Base-by-base conservation (phyloP, 495 filamentous ascomycete genomes). In the Physcia stellaris region DNA sequence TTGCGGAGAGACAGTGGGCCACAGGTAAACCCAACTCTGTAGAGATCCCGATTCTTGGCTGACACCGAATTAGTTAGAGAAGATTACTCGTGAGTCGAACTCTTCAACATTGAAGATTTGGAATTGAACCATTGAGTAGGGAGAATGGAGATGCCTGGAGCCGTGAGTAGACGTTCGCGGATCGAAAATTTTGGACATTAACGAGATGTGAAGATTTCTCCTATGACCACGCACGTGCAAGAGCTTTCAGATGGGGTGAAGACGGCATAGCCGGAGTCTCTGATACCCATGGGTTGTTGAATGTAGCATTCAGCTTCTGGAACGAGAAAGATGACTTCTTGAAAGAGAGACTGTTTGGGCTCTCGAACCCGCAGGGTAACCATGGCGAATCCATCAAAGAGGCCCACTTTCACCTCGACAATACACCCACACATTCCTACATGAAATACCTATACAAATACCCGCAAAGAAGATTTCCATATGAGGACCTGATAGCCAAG, bases 371-470 rank as follows among this genome's bases (percentile, higher is more conserved):
- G 1, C 82, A 96, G 60, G 88, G 88, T 37, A 94, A 94, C 43
- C 88, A 96, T 61, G 88, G 88, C 30, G 88, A 96, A 59, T 88
- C 83, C 51, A 71, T 96, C 64, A 96, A 95, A 53, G 88, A 96
- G 57, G 80, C 79, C 13, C 87, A 95, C 60, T 96, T 94, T 53
- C 90, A 96, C 57, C 59, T 94, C 36, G 88, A 96, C 56, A 96
- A 96, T 54, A 92, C 83, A 19, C 88, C 88, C 2, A 64, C 64
- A 80, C 88, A 96, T 60, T 94, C 88, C 16, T 96, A 96, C 64
- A 96, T 96, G 88, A 96, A 96, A 58, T 90, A 74, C 50, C 77
- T 94, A 45, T 96, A 96, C 70, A 96, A 95, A 58, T 93, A 94
- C 49, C 88, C 88, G 1, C 88, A 96, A 62, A 68, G 69, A 50